Evolutionary conservation across 2,329 filamentous ascomycete species (phyloP), one percentile per base, ranked within the genome.

Genomic region (Phialophora macrospora): DNA sequence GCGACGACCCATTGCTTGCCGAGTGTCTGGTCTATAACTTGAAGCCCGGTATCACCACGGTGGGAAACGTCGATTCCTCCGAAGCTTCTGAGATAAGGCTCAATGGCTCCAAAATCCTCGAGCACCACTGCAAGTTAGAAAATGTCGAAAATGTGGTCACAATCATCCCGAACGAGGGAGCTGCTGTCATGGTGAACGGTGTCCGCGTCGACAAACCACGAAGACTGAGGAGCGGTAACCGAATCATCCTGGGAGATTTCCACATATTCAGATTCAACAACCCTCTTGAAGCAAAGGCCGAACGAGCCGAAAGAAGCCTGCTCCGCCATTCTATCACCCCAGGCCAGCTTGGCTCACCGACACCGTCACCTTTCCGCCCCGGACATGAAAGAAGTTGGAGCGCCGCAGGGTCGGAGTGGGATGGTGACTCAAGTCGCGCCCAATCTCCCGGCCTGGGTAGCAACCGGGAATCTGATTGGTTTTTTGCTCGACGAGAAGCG

Each of bases 251-350:
- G 9, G 95, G 95, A 48, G 95, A 99, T 77, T 99, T 99, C 73
- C 95, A 99, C 77, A 99, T 99, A 67, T 98, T 99, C 80, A 86
- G 95, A 63, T 99, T 99, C 82, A 99, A 98, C 74, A 93, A 99
- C 75, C 95, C 95, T 0, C 90, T 97, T 83, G 95, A 99, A 80
- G 95, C 95, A 32, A 88, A 92, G 65, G 94, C 93, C 2, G 95
- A 99, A 79, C 84, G 95, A 62, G 93, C 92, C 12, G 92, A 97
- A 68, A 68, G 70, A 57, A 97, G 92, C 74, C 81, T 96, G 22
- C 82, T 99, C 64, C 89, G 94, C 54, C 94, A 98, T 74, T 96
- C 93, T 6, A 81, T 89, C 56, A 86, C 85, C 8, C 83, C 84
- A 20, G 85, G 85, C 71, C 84, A 88, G 70, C 81, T 95, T 30